Evolutionary conservation across 2,329 filamentous ascomycete species (phyloP).

Genomic region (Purpureocillium lavendulum): DNA sequence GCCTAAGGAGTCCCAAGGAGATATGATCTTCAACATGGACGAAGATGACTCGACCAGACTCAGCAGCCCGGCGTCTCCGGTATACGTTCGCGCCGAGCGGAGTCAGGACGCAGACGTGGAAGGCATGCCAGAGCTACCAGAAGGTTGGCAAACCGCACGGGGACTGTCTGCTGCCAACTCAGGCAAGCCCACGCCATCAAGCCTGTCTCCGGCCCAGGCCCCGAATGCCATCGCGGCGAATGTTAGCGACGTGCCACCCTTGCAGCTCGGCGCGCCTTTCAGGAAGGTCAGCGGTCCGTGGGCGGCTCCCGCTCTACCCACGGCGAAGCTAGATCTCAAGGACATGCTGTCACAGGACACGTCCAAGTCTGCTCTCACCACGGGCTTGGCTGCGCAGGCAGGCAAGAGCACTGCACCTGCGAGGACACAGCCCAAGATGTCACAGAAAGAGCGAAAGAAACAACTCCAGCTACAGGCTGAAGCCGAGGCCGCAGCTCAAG

Average conservation of each 20-base stretch:
- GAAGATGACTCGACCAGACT: slow-evolving; percentile 48
- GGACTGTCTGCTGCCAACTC: slow-evolving; percentile 2
- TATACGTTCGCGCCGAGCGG: slow-evolving; percentile 8
- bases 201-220: not conserved
- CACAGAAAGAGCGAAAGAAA: slow-evolving; percentile 87
- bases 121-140: slow-evolving; percentile 19
- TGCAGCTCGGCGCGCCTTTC: not conserved
- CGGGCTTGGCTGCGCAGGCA: slow-evolving; percentile 43
- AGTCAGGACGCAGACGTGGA: slow-evolving; percentile 16
- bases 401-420: slow-evolving; percentile 28
- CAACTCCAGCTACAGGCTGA: slow-evolving; percentile 60
- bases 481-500: slow-evolving; percentile 29
- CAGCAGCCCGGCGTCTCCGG: slow-evolving; percentile 18
- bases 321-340: slow-evolving; percentile 62
- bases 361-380: slow-evolving; percentile 43
- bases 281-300: slow-evolving; percentile 34
- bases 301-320: slow-evolving; percentile 41
- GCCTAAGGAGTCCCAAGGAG: slow-evolving; percentile 58
- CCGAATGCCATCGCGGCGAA: not conserved
- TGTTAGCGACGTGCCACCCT: not conserved
- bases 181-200: not conserved
- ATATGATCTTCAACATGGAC: slow-evolving; percentile 93
- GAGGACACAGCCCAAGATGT: slow-evolving; percentile 53
- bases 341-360: slow-evolving; percentile 63
- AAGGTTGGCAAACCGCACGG: slow-evolving; percentile 16